Evolutionary conservation across 1,284 basidiomycete genomes (phyloP).

Genomic region (Coniophora puteana): DNA sequence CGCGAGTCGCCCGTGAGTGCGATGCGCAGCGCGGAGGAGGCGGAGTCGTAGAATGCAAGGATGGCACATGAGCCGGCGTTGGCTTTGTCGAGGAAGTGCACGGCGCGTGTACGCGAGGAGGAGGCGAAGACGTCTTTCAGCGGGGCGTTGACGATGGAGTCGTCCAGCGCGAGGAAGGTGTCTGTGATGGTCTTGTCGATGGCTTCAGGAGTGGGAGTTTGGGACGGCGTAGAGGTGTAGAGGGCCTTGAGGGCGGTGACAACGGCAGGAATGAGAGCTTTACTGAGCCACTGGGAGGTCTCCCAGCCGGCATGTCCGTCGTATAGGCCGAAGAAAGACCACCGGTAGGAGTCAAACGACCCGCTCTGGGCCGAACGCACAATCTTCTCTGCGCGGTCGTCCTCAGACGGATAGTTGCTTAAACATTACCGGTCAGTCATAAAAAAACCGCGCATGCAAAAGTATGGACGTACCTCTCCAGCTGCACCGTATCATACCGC

Average conservation of each 20-base stretch:
- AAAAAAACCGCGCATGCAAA: neutral
- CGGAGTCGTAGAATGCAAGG: slow-evolving; percentile 43
- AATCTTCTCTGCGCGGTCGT: slow-evolving; percentile 23
- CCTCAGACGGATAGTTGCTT: slow-evolving; percentile 27
- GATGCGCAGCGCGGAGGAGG: slow-evolving; percentile 37
- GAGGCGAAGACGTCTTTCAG: slow-evolving; percentile 18
- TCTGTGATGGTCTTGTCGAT: slow-evolving; percentile 20
- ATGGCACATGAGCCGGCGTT: slow-evolving; percentile 37
- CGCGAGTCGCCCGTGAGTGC: slow-evolving; percentile 58
- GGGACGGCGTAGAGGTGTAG: slow-evolving; percentile 12
- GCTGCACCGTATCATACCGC: slow-evolving; percentile 20
- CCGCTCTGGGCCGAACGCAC: slow-evolving; percentile 20
- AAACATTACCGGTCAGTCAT: neutral
- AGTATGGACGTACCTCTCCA: slow-evolving; percentile 19
- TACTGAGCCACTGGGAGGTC: slow-evolving; percentile 26
- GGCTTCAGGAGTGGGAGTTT: slow-evolving; percentile 10
- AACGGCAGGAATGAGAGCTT: slow-evolving; percentile 26
- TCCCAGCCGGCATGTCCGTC: slow-evolving; percentile 30
- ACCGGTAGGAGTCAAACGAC: too few species aligned
- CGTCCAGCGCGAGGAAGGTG: slow-evolving; percentile 28
- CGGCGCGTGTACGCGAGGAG: slow-evolving; percentile 12
- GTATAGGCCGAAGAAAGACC: slow-evolving; percentile 29
- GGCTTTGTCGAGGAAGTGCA: slow-evolving; percentile 23
- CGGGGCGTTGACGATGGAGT: slow-evolving; percentile 23
- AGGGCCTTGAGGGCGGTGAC: slow-evolving; percentile 25